Evolutionary conservation across 768 basidiomycete genomes (phyloP), one percentile per base, ranked within the genome.

Genomic region (Pholiota conissans): DNA sequence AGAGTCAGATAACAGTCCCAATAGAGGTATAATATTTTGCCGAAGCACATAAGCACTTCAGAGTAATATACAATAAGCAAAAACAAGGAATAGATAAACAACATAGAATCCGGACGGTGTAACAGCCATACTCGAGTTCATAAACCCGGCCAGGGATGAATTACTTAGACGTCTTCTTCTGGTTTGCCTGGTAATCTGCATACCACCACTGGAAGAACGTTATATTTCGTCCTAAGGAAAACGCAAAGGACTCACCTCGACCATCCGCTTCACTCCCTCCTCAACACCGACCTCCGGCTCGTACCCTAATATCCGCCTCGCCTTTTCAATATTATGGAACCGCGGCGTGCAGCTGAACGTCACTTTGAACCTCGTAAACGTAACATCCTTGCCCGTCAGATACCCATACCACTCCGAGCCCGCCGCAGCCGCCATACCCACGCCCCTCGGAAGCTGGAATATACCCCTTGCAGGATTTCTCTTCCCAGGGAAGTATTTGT

Each of bases 261-360:
- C 82, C 71, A 86, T 90, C 61, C 79, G 79, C 73, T 83, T 81
- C 49, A 97, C 80, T 26, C 95, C 97, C 61, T 98, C 95, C 64
- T 93, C 87, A 11, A 98, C 63, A 2, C 94, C 90, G 5, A 96
- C 86, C 57, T 91, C 75, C 0, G 97, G 97, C 70, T 95, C 93
- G 72, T 99, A 99, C 1, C 94, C 95, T 39, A 99, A 76, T 59
- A 98, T 82, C 57, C 94, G 76, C 63, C 95, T 79, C 9, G 96
- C 90, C 76, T 90, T 95, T 74, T 98, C 97, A 46, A 95, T 93
- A 67, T 97, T 96, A 73, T 95, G 90, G 79, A 88, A 98, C 61
- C 95, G 80, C 54, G 81, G 81, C 40, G 86, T 86, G 68, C 89
- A 91, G 51, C 84, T 87, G 69, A 86, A 94, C 18, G 84, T 82